phyloP scores from a whole-genome alignment of 2,329 filamentous ascomycete species.

The Aspergillus versicolor region DNA sequence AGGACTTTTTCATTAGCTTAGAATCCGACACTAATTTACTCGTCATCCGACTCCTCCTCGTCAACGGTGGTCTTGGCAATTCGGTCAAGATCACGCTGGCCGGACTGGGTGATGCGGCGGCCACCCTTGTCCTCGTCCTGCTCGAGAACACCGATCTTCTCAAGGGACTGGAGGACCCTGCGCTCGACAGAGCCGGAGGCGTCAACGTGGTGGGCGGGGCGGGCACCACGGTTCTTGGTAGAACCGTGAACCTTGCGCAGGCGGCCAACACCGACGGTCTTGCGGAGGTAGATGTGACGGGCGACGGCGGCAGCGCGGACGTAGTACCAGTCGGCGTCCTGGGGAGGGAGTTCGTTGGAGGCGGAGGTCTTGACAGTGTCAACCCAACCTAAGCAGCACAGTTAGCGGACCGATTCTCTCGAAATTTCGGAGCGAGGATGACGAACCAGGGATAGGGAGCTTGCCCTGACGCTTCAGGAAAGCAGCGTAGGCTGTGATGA shows the following conservation, averaged over 20 bases:
- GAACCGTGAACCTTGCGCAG: constrained; percentile 94
- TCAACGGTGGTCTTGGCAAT: constrained; percentile 72
- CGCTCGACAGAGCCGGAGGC: constrained; percentile 94
- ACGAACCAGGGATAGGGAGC: constrained; percentile 67
- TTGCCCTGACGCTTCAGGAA: constrained; percentile 72
- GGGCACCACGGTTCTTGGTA: constrained; percentile 93
- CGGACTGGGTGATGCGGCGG: constrained; percentile 94
- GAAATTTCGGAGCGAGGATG: not conserved
- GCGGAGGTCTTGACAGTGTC: constrained; percentile 98
- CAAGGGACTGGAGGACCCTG: constrained; percentile 93
- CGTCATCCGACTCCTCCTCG: constrained; percentile 46
- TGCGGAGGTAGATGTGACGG: constrained; percentile 98
- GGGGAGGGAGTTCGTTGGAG: constrained; percentile 95
- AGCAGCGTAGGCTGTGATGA: constrained; percentile 66
- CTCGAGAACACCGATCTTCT: constrained; percentile 99
- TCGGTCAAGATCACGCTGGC: constrained; percentile 98
- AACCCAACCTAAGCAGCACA: constrained; percentile 73
- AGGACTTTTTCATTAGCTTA: constrained; percentile 30
- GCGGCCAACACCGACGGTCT: constrained; percentile 97
- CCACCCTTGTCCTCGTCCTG: constrained; percentile 98
- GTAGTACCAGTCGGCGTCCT: constrained; percentile 97
- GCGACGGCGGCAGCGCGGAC: constrained; percentile 90
- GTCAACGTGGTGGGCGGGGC: constrained; percentile 92
- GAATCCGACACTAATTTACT: constrained; percentile 37
- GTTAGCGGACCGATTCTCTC: not conserved